These are phyloP conservation scores for Epichloe amarillans DNA, from an alignment of 2,329 filamentous ascomycete genomes.

Conservation along the genomic window DNA sequence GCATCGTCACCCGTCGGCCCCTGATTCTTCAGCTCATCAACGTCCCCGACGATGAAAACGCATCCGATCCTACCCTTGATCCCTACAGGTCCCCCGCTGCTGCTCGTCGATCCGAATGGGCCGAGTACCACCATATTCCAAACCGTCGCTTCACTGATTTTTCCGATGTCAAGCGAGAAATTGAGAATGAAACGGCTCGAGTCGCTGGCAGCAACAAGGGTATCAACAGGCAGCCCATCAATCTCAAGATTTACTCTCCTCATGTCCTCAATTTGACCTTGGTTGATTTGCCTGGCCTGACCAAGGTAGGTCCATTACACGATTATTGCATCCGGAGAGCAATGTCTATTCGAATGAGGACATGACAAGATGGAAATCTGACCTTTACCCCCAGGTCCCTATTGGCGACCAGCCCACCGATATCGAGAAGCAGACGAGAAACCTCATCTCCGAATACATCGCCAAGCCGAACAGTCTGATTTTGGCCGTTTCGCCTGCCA, in stretches of 20 bases:
- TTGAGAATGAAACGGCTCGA: conserved; percentile 89
- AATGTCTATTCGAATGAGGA: conserved; percentile 5
- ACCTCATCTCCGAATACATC: conserved; percentile 94
- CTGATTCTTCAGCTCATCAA: conserved; percentile 98
- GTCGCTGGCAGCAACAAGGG: conserved; percentile 94
- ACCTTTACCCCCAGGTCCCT: conserved; percentile 49
- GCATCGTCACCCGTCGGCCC: conserved; percentile 88
- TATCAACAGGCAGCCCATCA: conserved; percentile 94
- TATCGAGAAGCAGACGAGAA: conserved; percentile 96
- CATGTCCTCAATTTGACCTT: conserved; percentile 92
- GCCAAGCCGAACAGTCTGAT: conserved; percentile 98
- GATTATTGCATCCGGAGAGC: conserved; percentile 3
- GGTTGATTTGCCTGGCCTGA: conserved; percentile 89
- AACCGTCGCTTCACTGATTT: conserved; percentile 86
- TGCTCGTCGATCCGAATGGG: conserved; percentile 59
- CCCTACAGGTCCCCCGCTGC: conserved; percentile 70
- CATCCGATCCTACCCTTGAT: conserved; percentile 49
- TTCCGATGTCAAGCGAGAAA: conserved; percentile 84
- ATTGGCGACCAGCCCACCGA: conserved; percentile 96
- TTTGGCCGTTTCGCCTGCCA: conserved; percentile 89
- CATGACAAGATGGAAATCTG: background rate
- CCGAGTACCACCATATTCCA: conserved; percentile 91
- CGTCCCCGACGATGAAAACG: conserved; percentile 62
- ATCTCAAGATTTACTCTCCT: conserved; percentile 95
- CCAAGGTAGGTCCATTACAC: conserved; percentile 50